phyloP scores from a whole-genome alignment of 768 basidiomycete species.

The Calvatia gigantea region DNA sequence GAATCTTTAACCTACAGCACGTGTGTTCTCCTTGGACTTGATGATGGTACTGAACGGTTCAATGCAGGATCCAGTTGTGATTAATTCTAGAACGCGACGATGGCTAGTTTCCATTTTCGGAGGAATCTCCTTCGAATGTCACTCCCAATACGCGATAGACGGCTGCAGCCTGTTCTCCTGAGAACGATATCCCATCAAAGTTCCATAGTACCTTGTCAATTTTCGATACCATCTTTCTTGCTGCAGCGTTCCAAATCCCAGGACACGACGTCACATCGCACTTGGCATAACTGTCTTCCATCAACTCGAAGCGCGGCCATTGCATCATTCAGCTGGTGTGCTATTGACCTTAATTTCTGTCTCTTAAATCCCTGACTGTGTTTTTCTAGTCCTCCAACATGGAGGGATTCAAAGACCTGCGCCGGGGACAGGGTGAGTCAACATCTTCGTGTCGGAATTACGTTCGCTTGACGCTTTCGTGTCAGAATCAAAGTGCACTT shows the following conservation, averaged over 20 bases:
- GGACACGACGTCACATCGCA: not conserved
- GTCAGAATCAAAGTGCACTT: slow-evolving; percentile 88
- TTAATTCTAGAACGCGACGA: not conserved
- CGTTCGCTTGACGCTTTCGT: not conserved
- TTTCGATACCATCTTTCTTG: not conserved
- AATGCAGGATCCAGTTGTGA: not conserved
- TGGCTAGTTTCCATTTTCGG: not conserved
- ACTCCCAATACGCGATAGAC: not conserved
- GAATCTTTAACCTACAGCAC: too few species aligned
- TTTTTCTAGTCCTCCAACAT: slow-evolving; percentile 10
- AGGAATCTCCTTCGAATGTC: not conserved
- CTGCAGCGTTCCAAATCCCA: not conserved
- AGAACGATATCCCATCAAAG: not conserved
- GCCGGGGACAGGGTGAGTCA: slow-evolving; percentile 17
- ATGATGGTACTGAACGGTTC: not conserved
- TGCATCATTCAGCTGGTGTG: slow-evolving; percentile 6
- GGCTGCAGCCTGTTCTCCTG: not conserved
- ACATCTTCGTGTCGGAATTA: not conserved
- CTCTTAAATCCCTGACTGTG: not conserved
- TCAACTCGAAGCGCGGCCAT: not conserved
- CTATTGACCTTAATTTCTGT: not conserved
- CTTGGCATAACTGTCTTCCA: not conserved
- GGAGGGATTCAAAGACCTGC: slow-evolving; percentile 14
- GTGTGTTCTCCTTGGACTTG: not conserved
- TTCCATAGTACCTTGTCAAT: not conserved